Conservation (phyloP, 495 filamentous ascomycete genomes). For the Talaromyces nanjingensis region DNA sequence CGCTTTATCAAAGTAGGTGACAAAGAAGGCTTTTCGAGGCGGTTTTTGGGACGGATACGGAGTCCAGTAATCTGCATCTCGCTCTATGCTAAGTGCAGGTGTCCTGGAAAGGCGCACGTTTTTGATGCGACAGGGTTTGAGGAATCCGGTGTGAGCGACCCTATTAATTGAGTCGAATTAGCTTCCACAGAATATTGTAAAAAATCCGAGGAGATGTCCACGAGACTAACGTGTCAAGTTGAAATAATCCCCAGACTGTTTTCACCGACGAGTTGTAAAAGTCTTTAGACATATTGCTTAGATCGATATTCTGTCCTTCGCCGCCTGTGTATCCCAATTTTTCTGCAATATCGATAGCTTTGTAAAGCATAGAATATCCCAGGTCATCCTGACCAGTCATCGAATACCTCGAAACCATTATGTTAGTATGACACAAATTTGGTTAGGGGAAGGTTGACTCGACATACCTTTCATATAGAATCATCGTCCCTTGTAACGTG, state of each 20-base stretch:
- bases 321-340: slow-evolving; percentile 29
- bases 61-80: slow-evolving; percentile 21
- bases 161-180: too few species aligned
- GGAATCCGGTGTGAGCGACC: slow-evolving; percentile 34
- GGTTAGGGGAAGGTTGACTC: background rate
- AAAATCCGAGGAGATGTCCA: too few species aligned
- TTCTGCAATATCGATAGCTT: slow-evolving; percentile 33
- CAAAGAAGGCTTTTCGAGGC: slow-evolving; percentile 23
- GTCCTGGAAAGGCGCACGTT: slow-evolving; percentile 29
- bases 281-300: background rate
- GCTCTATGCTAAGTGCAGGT: slow-evolving; percentile 10
- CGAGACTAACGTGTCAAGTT: slow-evolving; percentile 42
- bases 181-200: too few species aligned
- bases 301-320: slow-evolving; percentile 27
- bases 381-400: slow-evolving; percentile 35
- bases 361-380: slow-evolving; percentile 37
- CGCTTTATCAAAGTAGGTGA: slow-evolving; percentile 33
- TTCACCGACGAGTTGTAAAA: slow-evolving; percentile 20
- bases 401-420: slow-evolving; percentile 24
- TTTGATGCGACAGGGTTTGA: slow-evolving; percentile 30
- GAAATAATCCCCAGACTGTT: slow-evolving; percentile 39
- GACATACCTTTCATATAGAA: slow-evolving; percentile 34
- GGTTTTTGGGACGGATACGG: slow-evolving; percentile 35
- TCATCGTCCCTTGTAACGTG: slow-evolving; percentile 32
- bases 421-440: background rate